A percentile compares a stretch with the other conserved stretches of the same genome.
Conservation (phyloP, 495 filamentous ascomycete species). For the Bathelium albidoporum region DNA sequence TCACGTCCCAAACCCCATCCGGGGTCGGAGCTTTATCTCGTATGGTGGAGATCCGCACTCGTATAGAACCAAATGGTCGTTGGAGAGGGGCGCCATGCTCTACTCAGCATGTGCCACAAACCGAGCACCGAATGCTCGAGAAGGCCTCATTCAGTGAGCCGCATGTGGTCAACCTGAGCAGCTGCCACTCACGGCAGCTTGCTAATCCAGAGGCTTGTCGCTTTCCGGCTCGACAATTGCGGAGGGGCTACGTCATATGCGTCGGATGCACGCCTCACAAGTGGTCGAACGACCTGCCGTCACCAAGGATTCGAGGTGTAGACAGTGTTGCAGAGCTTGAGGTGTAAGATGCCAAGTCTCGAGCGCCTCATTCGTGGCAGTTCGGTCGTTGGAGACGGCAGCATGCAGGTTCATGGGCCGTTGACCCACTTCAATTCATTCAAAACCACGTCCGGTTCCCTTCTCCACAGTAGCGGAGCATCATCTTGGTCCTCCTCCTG, state of each 20-base stretch:
- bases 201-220: neutral
- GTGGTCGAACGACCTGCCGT: neutral
- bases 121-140: neutral
- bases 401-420: neutral
- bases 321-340: neutral
- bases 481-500: neutral
- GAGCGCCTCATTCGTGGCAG: neutral
- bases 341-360: neutral
- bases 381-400: neutral
- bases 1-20: neutral
- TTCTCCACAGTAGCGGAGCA: neutral
- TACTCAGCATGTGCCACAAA: neutral
- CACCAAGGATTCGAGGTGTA: neutral
- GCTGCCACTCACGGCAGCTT: neutral
- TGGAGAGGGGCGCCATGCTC: neutral
- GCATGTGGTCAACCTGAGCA: neutral
- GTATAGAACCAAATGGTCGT: neutral
- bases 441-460: neutral
- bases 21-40: neutral
- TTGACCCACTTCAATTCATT: neutral
- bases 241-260: constrained; percentile 4
- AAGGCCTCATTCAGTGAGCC: neutral
- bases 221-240: neutral
- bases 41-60: neutral
- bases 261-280: neutral